phyloP scores from a whole-genome alignment of 2,329 filamentous ascomycete genomes.

The Talaromyces sp. region DNA sequence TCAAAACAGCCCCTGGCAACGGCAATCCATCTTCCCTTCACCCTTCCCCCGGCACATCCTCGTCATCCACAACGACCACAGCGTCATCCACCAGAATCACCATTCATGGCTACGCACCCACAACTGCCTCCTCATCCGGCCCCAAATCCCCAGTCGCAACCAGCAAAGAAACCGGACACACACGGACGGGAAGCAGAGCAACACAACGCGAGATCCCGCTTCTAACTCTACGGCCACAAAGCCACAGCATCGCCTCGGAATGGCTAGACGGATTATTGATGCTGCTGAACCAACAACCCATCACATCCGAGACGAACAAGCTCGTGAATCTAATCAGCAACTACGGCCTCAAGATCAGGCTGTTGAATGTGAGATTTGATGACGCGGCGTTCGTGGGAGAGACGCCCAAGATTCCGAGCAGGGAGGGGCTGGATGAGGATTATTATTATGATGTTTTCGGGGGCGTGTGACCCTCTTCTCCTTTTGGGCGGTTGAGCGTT shows the following conservation, averaged over 20 bases:
- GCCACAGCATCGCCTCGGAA: constrained; percentile 81
- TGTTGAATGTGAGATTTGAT: constrained; percentile 88
- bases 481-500: background rate
- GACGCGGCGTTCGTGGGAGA: constrained; percentile 67
- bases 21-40: background rate
- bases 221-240: constrained; percentile 76
- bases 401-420: constrained; percentile 70
- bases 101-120: constrained; percentile 67
- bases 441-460: constrained; percentile 81
- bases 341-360: constrained; percentile 85
- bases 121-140: constrained; percentile 22
- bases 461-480: constrained; percentile 21
- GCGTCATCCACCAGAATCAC: constrained; percentile 74
- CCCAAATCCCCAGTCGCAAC: constrained; percentile 22
- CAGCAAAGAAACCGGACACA: constrained; percentile 34
- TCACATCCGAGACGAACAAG: constrained; percentile 94
- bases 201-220: constrained; percentile 65
- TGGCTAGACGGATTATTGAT: constrained; percentile 96
- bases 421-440: constrained; percentile 84
- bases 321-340: constrained; percentile 79
- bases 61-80: background rate
- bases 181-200: constrained; percentile 31
- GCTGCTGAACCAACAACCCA: constrained; percentile 90
- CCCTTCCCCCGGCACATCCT: constrained; percentile 12
- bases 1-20: constrained; percentile 41